A percentile compares a stretch with the other conserved stretches of the same genome.
phyloP scores from a whole-genome alignment of 2,329 filamentous ascomycete genomes.

The Arthroderma uncinatum region DNA sequence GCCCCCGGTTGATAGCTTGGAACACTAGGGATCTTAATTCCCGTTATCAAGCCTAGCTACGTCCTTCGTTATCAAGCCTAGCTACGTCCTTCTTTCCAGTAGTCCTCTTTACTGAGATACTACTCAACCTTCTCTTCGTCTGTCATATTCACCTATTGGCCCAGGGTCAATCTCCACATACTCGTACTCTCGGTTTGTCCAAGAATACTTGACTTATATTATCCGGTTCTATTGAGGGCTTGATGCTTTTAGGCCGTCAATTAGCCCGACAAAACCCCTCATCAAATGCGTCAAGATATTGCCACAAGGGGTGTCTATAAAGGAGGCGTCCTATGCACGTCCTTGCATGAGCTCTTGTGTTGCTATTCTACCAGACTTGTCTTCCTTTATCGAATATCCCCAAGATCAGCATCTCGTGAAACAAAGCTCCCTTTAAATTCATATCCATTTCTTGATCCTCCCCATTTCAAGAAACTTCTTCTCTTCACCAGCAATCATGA shows the following conservation, averaged over 20 bases:
- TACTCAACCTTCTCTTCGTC: neutral
- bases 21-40: neutral
- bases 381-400: neutral
- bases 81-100: neutral
- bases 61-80: too few species aligned
- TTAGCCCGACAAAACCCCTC: neutral
- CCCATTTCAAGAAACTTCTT: constrained; percentile 10
- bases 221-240: constrained; percentile 8
- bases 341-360: neutral
- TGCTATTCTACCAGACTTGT: neutral
- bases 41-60: neutral
- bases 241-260: neutral
- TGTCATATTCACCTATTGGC: neutral
- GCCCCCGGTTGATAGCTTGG: neutral
- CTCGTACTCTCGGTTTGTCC: neutral
- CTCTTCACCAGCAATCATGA: constrained; percentile 32
- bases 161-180: neutral
- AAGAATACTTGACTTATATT: constrained; percentile 6
- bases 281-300: neutral
- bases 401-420: constrained; percentile 5
- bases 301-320: neutral
- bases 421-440: neutral
- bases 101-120: neutral
- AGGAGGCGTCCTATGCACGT: neutral
- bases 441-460: constrained; percentile 12